Evolutionary conservation across 306 rosid genomes (phyloP), one percentile per base, ranked within the genome.

Genomic region (Canavalia ensiformis): DNA sequence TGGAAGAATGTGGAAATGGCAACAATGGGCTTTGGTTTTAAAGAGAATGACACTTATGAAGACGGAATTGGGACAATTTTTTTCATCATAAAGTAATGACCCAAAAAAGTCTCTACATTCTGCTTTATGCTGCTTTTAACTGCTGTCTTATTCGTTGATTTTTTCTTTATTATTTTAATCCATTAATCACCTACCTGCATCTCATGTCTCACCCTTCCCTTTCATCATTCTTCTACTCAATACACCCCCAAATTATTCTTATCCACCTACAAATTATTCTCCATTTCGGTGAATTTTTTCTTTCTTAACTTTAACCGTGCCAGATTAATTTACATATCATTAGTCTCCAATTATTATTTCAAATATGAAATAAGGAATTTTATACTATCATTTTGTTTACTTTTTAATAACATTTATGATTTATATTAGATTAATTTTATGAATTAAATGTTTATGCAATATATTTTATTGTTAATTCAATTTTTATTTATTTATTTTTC

Each of bases 21-120:
- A 30, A 83, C 0, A 62, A 76, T 77, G 85, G 85, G 74, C 81
- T 75, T 88, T 33, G 64, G 3, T 30, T 84, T 72, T 68, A 31
- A 50, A 25, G 25, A 35, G 59, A 82, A 81, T 81, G 73, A 81
- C 77, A 52, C 12, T 6, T 46, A 9, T 57, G 63, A 25, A 74
- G 31, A 58, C 2, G 28, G 31, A 59, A 31, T 39, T 41, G 79
- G 68, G 86, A 62, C 60, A 35, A 44, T 7, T 7, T 57, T 18
- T 45, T 49, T 76, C 30, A 75, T 41, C 46, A 39, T 11, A 29
- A 79, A 67, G 51, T 45, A 7, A 31, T 47, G 64, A 41, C 47
- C 70, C 34, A n/a, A 39, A 68, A 70, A 64, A n/a, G 28, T 11
- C 37, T 35, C 7, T 12, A 18, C 58, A 45, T 7, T 42, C 6